Evolutionary conservation across 2,329 filamentous ascomycete species (phyloP), one percentile per base, ranked within the genome.

Genomic region (Aspergillus sp.): DNA sequence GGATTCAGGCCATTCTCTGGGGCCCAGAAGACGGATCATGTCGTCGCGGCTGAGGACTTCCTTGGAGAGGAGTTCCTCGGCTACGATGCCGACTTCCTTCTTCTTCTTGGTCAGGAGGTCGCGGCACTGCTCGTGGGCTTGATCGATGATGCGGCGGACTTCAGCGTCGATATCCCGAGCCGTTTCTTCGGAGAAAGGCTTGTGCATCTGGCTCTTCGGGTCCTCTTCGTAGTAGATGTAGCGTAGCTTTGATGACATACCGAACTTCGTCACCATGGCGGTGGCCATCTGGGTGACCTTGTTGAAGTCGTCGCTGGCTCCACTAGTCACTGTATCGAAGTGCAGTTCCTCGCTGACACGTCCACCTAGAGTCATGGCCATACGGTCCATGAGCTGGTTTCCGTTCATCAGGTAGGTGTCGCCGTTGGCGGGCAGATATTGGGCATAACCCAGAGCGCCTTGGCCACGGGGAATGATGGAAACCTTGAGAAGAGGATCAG

Each of bases 251-350:
- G 91, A 87, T 43, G 91, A 96, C 95, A 99, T 99, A 68, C 95
- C 95, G 89, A 92, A 99, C 76, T 97, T 91, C n/a, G 94, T 99
- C 30, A 99, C 95, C 95, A 99, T 99, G 63, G 91, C 89, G 17
- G 91, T 96, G 3, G 95, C 96, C 90, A 97, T 94, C 59, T 89
- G 87, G 2, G 95, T 97, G 43, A 98, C 95, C 81, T 99, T 99
- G 79, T 95, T 94, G 85, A 99, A 99, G 76, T 99, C 95, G 76
- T 98, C 95, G 57, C 89, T 93, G 19, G 94, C 95, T 59, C 95
- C 95, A 50, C 91, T 95, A 1, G 95, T 99, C 19, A 99, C 95
- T 0, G 92, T 96, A 36, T 95, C 89, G 79, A 99, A 99, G 80
- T 99, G 94, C 7, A 99, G 81, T 78, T 99, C 95, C 79, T 99